These are phyloP conservation scores for Chlorella sp. DNA, from an alignment of 139 green algal genomes.

Conservation along the genomic window DNA sequence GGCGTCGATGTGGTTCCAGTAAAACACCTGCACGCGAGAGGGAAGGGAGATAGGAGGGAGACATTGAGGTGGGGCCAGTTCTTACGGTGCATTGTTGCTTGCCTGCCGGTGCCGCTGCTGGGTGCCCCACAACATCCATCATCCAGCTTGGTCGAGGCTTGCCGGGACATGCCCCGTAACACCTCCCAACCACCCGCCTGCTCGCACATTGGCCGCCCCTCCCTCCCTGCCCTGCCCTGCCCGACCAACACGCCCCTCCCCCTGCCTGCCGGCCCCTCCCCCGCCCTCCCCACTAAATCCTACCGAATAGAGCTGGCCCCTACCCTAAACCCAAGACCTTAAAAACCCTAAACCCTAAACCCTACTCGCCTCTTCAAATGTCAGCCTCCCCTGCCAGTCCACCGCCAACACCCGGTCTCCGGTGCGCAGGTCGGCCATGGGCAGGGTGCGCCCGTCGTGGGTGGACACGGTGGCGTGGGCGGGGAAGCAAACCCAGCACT, in stretches of 20 bases:
- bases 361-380: background rate
- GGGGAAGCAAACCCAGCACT: constrained; percentile 1
- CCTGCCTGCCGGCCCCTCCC: no score
- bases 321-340: no score
- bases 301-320: no score
- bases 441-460: background rate
- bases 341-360: no score
- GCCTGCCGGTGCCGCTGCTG: no score
- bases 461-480: background rate
- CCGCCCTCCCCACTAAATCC: no score
- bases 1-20: constrained; percentile 6
- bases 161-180: no score
- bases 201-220: no score
- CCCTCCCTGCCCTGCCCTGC: no score
- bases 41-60: background rate
- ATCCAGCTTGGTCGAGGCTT: no score
- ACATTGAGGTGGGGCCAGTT: background rate
- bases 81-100: background rate
- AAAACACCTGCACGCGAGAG: background rate
- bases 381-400: background rate
- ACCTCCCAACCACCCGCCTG: no score
- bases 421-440: constrained; percentile 11
- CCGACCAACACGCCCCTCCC: background rate
- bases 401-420: constrained; percentile 13
- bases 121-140: no score